These are phyloP conservation scores for Agaricales sp. DNA, from an alignment of 1,284 basidiomycete genomes.

Conservation along the genomic window DNA sequence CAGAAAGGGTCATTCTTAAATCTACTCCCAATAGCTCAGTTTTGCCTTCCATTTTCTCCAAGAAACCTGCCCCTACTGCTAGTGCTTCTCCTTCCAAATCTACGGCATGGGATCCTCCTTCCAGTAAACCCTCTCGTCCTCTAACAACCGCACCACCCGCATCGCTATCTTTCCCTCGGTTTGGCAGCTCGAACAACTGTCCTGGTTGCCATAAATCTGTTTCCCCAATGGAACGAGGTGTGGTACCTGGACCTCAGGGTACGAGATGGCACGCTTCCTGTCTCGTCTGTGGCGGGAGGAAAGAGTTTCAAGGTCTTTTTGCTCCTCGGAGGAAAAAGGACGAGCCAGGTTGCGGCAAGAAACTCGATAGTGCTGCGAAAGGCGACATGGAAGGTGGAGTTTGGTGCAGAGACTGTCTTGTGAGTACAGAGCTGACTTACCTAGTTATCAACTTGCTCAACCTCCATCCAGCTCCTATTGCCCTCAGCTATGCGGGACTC, in stretches of 20 bases:
- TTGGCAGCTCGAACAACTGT: slow-evolving; percentile 53
- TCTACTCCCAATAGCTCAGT: slow-evolving; percentile 16
- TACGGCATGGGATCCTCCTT: background rate
- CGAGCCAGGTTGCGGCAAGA: slow-evolving; percentile 71
- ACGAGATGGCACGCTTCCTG: slow-evolving; percentile 69
- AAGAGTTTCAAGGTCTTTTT: slow-evolving; percentile 28
- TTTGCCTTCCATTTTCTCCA: slow-evolving; percentile 13
- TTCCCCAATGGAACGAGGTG: slow-evolving; percentile 72
- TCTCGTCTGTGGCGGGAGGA: slow-evolving; percentile 70
- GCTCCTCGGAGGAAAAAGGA: slow-evolving; percentile 36
- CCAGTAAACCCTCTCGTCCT: slow-evolving; percentile 8
- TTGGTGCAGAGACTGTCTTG: slow-evolving; percentile 77
- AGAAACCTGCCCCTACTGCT: slow-evolving; percentile 11
- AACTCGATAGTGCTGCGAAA: slow-evolving; percentile 74
- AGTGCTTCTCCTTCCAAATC: slow-evolving; percentile 1
- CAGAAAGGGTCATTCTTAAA: slow-evolving; percentile 32
- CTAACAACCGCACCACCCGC: slow-evolving; percentile 12
- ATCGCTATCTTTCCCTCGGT: slow-evolving; percentile 40
- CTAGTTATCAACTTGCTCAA: slow-evolving; percentile 3
- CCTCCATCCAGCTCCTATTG: slow-evolving; percentile 41
- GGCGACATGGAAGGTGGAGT: slow-evolving; percentile 55
- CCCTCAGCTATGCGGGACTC: slow-evolving; percentile 34
- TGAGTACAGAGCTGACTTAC: slow-evolving; percentile 24
- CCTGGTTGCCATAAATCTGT: slow-evolving; percentile 65
- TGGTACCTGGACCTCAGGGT: slow-evolving; percentile 72